Evolutionary conservation across 306 rosid species (phyloP).

Genomic region (Urtica urens): DNA sequence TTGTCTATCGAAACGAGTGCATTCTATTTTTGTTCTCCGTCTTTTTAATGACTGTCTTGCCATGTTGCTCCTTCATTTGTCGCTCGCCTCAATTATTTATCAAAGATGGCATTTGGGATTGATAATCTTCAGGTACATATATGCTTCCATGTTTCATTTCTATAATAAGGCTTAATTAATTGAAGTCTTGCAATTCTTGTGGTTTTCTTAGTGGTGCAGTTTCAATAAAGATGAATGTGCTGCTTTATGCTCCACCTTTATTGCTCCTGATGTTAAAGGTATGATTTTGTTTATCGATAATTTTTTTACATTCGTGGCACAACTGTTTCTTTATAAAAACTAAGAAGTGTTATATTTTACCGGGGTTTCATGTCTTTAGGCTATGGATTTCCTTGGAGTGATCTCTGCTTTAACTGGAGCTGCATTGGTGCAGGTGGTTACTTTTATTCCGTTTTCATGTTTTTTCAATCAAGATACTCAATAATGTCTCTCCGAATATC

Average conservation of each 20-base stretch:
- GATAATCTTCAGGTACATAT: conserved; percentile 66
- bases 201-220: conserved; percentile 60
- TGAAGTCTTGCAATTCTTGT: conserved; percentile 15
- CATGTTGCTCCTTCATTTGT: conserved; percentile 61
- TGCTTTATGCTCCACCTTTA: conserved; percentile 82
- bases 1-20: conserved; percentile 81
- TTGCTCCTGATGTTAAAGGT: conserved; percentile 90
- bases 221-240: conserved; percentile 93
- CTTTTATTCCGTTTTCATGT: conserved; percentile 3
- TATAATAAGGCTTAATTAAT: too few species aligned
- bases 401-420: conserved; percentile 73
- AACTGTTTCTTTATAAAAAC: too few species aligned
- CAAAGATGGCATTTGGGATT: conserved; percentile 81
- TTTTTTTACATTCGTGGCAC: neutral
- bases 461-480: too few species aligned
- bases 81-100: conserved; percentile 50
- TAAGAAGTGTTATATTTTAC: neutral
- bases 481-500: conserved; percentile 10
- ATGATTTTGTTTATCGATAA: conserved; percentile 4
- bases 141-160: conserved; percentile 3
- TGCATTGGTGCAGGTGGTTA: conserved; percentile 78
- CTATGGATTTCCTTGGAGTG: conserved; percentile 60
- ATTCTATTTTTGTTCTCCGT: conserved; percentile 86
- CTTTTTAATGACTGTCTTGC: conserved; percentile 87
- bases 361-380: conserved; percentile 29